These are phyloP conservation scores for Cryphonectria naterciae DNA, from an alignment of 2,329 filamentous ascomycete genomes.

Conservation along the genomic window DNA sequence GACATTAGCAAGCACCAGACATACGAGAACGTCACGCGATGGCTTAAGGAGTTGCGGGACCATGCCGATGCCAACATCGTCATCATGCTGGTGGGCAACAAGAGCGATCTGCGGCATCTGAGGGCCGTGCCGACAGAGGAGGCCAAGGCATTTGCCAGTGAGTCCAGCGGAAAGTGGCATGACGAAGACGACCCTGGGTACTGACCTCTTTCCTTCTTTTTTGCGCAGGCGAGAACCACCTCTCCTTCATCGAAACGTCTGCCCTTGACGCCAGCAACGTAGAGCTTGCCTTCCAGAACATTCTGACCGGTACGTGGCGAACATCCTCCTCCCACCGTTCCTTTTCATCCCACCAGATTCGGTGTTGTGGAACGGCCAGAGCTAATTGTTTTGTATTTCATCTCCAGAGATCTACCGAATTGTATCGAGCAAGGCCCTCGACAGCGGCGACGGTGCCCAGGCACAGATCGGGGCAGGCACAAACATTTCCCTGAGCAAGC, in stretches of 20 bases:
- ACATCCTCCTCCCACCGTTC: neutral
- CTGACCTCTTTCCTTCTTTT: conserved; percentile 32
- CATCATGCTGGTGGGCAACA: conserved; percentile 99
- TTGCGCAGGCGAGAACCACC: conserved; percentile 83
- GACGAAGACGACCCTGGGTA: conserved; percentile 7
- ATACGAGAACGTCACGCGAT: conserved; percentile 98
- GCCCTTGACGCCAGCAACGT: conserved; percentile 99
- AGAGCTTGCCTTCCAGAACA: conserved; percentile 99
- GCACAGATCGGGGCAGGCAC: conserved; percentile 79
- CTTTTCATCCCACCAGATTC: conserved; percentile 5
- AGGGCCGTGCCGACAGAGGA: conserved; percentile 97
- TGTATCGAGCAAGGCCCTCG: conserved; percentile 95
- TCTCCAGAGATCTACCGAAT: conserved; percentile 95
- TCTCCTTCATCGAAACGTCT: conserved; percentile 99
- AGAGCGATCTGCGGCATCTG: conserved; percentile 99
- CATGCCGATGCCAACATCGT: conserved; percentile 99
- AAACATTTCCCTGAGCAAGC: conserved; percentile 86
- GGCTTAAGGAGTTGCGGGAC: conserved; percentile 97
- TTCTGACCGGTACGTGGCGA: conserved; percentile 81
- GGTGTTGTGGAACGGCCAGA: neutral
- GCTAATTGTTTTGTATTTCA: conserved; percentile 21
- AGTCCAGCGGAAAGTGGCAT: neutral
- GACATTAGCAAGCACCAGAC: conserved; percentile 99
- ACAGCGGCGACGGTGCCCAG: conserved; percentile 81
- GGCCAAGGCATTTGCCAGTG: conserved; percentile 97